Conservation (phyloP, 129 eudicot species). For the Tanacetum coccineum region DNA sequence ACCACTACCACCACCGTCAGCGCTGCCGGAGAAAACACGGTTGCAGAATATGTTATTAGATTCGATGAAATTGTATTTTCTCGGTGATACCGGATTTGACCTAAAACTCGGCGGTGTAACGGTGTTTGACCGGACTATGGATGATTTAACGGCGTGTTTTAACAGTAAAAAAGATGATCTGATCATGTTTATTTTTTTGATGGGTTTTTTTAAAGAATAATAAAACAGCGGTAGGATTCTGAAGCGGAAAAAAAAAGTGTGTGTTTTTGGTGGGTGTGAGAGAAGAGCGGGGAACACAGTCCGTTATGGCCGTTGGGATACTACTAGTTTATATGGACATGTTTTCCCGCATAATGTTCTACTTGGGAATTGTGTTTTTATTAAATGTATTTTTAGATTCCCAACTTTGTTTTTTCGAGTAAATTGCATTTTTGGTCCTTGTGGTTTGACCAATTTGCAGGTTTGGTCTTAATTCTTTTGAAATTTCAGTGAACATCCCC, state of each 20-base stretch:
- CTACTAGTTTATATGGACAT: constrained; percentile 9
- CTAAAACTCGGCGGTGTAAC: not conserved
- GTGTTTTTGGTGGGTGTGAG: constrained; percentile 16
- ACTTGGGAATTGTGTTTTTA: not conserved
- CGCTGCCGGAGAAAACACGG: constrained; percentile 14
- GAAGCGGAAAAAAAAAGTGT: not conserved
- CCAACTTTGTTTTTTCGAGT: not conserved
- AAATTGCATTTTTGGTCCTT: too few relatives aligned
- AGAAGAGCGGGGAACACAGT: constrained; percentile 23
- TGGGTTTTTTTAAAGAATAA: too few relatives aligned
- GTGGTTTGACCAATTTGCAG: too few relatives aligned
- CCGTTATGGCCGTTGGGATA: constrained; percentile 22
- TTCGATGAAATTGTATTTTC: not conserved
- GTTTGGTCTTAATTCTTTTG: too few relatives aligned
- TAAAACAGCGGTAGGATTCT: not conserved
- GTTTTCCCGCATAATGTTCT: constrained; percentile 20
- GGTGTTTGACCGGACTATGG: not conserved
- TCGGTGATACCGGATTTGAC: constrained; percentile 14
- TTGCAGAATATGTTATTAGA: too few relatives aligned
- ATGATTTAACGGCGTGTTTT: constrained; percentile 23
- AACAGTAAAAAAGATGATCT: constrained; percentile 32
- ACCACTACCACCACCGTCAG: too few relatives aligned
- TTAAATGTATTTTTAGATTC: not conserved
- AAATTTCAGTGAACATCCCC: too few relatives aligned
- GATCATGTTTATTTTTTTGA: constrained; percentile 31